These are phyloP conservation scores for Ogataea sp. DNA, from an alignment of 805 yeast genomes.

Conservation along the genomic window DNA sequence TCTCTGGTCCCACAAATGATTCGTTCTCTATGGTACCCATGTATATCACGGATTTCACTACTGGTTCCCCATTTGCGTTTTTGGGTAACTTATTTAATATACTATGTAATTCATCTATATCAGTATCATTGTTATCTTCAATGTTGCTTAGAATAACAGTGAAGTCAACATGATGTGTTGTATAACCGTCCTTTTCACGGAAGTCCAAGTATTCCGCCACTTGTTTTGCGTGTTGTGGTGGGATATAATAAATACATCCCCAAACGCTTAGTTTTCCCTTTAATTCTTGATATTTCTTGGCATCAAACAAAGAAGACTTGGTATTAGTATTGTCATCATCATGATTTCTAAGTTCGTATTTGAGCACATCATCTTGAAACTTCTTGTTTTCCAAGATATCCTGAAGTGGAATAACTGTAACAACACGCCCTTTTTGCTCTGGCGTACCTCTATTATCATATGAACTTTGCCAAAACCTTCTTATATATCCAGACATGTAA, in stretches of 20 bases:
- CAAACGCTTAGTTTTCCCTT: conserved; percentile 46
- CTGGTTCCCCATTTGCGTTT: conserved; percentile 28
- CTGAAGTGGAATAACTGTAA: conserved; percentile 59
- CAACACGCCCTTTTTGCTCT: conserved; percentile 83
- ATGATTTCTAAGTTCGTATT: conserved; percentile 16
- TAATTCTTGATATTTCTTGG: conserved; percentile 15
- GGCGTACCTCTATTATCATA: conserved; percentile 89
- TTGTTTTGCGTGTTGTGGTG: conserved; percentile 48
- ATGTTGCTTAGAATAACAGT: conserved; percentile 29
- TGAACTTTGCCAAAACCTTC: conserved; percentile 90
- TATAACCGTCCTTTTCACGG: conserved; percentile 86
- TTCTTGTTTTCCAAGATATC: conserved; percentile 35
- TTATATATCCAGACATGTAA: conserved; percentile 60
- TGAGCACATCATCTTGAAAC: conserved; percentile 34
- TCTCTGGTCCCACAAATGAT: conserved; percentile 83
- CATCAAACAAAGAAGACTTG: no score
- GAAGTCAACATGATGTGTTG: conserved; percentile 60
- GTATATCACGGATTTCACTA: conserved; percentile 57
- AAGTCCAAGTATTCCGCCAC: conserved; percentile 67
- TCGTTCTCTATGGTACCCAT: conserved; percentile 77
- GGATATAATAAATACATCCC: conserved; percentile 82
- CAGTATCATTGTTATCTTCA: conserved; percentile 10
- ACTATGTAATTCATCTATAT: conserved; percentile 9
- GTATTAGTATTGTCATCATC: no score
- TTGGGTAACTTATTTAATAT: conserved; percentile 21